Base-by-base conservation (phyloP, 176 grass and related monocot species). In the Lolium multiflorum region DNA sequence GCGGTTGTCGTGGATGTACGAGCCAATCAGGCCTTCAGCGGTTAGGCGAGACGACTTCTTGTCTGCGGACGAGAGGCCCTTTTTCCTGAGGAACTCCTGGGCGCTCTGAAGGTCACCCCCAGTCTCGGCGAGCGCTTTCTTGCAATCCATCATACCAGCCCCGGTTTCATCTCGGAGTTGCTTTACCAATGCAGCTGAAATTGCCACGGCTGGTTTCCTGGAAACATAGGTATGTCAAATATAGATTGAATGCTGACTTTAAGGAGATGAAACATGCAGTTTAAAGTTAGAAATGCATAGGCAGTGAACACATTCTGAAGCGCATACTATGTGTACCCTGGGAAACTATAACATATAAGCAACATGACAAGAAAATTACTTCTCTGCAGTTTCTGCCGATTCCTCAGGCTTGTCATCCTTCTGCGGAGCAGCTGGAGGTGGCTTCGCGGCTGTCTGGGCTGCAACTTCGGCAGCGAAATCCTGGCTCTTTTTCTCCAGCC, bases 111-210 rank as follows among this genome's bases (percentile, higher is more conserved):
- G 81, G 83, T 97, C 92, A 38, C 94, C 94, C 18, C 35, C 94
- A 35, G 84, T 94, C 85, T 99, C 97, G 63, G 87, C 79, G 9
- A 99, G 85, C 7, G 94, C 97, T 84, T 99, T 96, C 85, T 99
- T 99, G 92, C 94, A 99, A 47, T 99, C 97, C 97, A 94, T 99
- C 97, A 99, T 99, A 71, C 97, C 97, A 54, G 94, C 97, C 6
- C 97, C 97, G 17, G 97, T 99, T 87, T 99, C 97, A 20, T 97
- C 94, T 68, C 97, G 91, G 43, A 99, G 97, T 92, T 94, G 92
- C 82, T 97, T 99, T 62, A 99, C 97, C 82, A 99, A 82, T 68
- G 90, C 83, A 39, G 94, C 90, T 79, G 97, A 99, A 84, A 99
- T 77, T 35, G 85, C 82, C 78, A 90, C 88, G 59, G 83, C 84